Conservation (phyloP, 495 filamentous ascomycete genomes). For the Cladorrhinum samala region DNA sequence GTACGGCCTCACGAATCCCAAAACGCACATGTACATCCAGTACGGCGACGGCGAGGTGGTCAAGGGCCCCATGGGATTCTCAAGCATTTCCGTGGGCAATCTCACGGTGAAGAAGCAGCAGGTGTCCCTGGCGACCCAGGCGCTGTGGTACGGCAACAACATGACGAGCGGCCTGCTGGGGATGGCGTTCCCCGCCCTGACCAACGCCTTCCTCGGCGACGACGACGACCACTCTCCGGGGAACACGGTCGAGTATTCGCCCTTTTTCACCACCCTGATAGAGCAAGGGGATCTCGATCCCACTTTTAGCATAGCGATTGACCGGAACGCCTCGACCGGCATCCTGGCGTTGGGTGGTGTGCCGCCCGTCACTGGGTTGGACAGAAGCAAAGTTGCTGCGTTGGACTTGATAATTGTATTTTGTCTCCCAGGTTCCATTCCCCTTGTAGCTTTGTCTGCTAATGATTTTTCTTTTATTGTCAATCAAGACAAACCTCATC, state of each 20-base stretch:
- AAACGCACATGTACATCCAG: constrained; percentile 50
- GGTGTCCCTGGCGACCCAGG: constrained; percentile 29
- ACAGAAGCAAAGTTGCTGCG: constrained; percentile 20
- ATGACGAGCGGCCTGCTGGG: constrained; percentile 53
- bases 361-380: constrained; percentile 28
- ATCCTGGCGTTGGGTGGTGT: constrained; percentile 50
- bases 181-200: constrained; percentile 53
- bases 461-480: constrained; percentile 4
- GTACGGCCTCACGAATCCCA: constrained; percentile 20
- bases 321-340: constrained; percentile 34
- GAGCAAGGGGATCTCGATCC: constrained; percentile 45
- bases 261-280: constrained; percentile 54
- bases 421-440: neutral
- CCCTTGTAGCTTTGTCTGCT: neutral
- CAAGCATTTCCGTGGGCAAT: constrained; percentile 50
- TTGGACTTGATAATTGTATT: constrained; percentile 39
- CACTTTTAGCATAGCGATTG: constrained; percentile 49
- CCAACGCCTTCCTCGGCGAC: constrained; percentile 36
- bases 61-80: constrained; percentile 50
- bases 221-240: constrained; percentile 22
- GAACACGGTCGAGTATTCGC: constrained; percentile 43
- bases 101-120: constrained; percentile 49
- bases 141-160: constrained; percentile 42
- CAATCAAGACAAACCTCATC: constrained; percentile 24
- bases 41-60: constrained; percentile 56